A percentile compares a stretch with the other conserved stretches of the same genome.
phyloP scores from a whole-genome alignment of 176 grass and related monocot species.

The Panicum miliaceum region DNA sequence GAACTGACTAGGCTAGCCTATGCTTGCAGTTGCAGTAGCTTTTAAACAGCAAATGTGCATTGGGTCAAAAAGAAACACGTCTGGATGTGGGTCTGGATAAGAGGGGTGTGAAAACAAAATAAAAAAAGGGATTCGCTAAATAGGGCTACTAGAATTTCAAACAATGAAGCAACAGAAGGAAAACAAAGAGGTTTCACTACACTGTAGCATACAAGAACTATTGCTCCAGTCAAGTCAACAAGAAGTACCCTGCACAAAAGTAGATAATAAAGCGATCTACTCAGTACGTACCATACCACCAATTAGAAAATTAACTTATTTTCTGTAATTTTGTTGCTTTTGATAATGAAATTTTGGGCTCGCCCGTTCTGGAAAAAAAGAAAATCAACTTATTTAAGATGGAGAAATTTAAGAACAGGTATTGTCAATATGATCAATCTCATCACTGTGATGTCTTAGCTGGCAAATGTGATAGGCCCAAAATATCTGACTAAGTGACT shows the following conservation, averaged over 20 bases:
- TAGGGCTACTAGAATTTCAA: background rate
- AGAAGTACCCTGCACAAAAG: background rate
- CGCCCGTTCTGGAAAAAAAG: too few species aligned
- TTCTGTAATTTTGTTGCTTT: too few species aligned
- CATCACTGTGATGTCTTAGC: background rate
- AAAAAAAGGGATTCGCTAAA: background rate
- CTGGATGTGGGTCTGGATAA: background rate
- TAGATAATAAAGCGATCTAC: background rate
- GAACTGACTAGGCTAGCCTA: background rate
- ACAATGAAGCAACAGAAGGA: background rate
- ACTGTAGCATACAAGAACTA: background rate
- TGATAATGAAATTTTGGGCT: too few species aligned
- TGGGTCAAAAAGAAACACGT: slow-evolving; percentile 10
- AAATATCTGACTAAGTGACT: background rate
- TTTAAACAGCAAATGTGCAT: background rate
- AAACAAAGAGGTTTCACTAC: background rate
- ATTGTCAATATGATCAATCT: background rate
- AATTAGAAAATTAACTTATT: background rate
- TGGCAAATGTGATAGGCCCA: background rate
- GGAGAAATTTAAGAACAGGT: background rate
- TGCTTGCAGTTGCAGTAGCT: background rate
- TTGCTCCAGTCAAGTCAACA: background rate
- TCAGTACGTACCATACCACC: background rate
- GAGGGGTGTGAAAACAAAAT: background rate
- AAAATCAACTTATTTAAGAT: background rate